These are phyloP conservation scores for Apiotrichum veenhuisii DNA, from an alignment of 1,284 basidiomycete species.

Conservation along the genomic window DNA sequence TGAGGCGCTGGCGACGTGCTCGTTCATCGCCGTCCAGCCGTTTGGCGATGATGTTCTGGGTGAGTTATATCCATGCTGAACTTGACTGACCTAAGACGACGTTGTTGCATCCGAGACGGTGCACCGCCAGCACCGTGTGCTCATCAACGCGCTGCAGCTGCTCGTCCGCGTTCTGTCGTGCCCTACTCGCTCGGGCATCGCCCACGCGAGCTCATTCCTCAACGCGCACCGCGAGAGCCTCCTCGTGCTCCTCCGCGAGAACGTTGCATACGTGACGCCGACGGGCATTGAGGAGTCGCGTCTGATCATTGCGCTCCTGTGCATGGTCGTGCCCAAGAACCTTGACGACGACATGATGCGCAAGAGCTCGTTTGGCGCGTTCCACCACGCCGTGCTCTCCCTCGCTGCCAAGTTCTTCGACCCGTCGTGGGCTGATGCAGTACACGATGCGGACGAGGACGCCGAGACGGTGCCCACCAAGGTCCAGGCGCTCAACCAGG, in stretches of 20 bases:
- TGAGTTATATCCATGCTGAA: constrained; percentile 43
- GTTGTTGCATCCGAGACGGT: constrained; percentile 23
- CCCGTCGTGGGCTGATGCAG: constrained; percentile 56
- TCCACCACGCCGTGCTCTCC: constrained; percentile 74
- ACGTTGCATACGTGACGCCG: constrained; percentile 46
- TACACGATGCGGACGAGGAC: constrained; percentile 7
- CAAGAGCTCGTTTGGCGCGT: constrained; percentile 68
- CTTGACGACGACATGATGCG: constrained; percentile 64
- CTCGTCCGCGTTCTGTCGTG: constrained; percentile 33
- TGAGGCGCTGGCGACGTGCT: constrained; percentile 74
- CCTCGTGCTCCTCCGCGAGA: constrained; percentile 51
- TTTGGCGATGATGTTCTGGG: constrained; percentile 74
- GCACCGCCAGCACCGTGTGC: constrained; percentile 38
- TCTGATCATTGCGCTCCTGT: constrained; percentile 52
- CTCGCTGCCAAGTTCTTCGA: constrained; percentile 74
- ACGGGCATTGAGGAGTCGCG: constrained; percentile 51
- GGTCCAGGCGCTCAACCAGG: constrained; percentile 40
- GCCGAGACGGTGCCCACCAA: constrained; percentile 1
- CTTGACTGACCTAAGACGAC: constrained; percentile 10
- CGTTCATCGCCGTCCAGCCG: constrained; percentile 80
- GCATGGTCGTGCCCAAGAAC: constrained; percentile 51
- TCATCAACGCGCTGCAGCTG: constrained; percentile 36
- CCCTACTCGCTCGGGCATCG: constrained; percentile 5
- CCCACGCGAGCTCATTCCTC: constrained; percentile 52
- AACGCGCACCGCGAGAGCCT: constrained; percentile 55